Conservation (phyloP, 352 stramenopile species). For the Globisporangium echinulatum region DNA sequence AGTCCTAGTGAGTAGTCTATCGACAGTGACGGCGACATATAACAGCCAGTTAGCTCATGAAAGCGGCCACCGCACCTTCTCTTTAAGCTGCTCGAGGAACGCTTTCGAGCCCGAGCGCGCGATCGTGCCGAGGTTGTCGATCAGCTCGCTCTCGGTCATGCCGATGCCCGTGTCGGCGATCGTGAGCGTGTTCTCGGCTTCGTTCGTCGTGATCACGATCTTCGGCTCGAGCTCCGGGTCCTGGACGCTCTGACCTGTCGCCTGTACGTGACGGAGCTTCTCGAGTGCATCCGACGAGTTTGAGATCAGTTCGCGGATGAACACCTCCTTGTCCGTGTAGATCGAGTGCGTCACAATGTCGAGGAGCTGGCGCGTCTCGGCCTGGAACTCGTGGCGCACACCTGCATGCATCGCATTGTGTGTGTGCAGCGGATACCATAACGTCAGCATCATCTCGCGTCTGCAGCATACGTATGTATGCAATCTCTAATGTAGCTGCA, state of each 20-base stretch:
- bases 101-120: slow-evolving; percentile 95
- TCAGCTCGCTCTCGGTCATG: slow-evolving; percentile 96
- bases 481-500: background rate
- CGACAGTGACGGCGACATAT: no score
- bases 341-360: slow-evolving; percentile 99
- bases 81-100: slow-evolving; percentile 93
- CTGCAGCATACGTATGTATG: background rate
- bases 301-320: slow-evolving; percentile 98
- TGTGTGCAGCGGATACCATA: background rate
- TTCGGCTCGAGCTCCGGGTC: slow-evolving; percentile 89
- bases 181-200: slow-evolving; percentile 93
- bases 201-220: slow-evolving; percentile 96
- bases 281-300: slow-evolving; percentile 99
- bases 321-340: slow-evolving; percentile 99
- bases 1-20: background rate
- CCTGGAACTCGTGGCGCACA: slow-evolving; percentile 90
- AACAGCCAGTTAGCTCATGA: no score
- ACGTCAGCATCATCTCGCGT: background rate
- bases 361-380: slow-evolving; percentile 92
- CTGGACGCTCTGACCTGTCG: slow-evolving; percentile 58
- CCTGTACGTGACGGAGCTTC: slow-evolving; percentile 95
- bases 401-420: slow-evolving; percentile 11
- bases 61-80: slow-evolving; percentile 27
- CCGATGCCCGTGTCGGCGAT: slow-evolving; percentile 98
- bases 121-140: slow-evolving; percentile 98